Percentiles rank a stretch among this genome's conserved stretches.
Evolutionary conservation across 139 green algal species (phyloP).

Genomic region (Chlorella sp.): DNA sequence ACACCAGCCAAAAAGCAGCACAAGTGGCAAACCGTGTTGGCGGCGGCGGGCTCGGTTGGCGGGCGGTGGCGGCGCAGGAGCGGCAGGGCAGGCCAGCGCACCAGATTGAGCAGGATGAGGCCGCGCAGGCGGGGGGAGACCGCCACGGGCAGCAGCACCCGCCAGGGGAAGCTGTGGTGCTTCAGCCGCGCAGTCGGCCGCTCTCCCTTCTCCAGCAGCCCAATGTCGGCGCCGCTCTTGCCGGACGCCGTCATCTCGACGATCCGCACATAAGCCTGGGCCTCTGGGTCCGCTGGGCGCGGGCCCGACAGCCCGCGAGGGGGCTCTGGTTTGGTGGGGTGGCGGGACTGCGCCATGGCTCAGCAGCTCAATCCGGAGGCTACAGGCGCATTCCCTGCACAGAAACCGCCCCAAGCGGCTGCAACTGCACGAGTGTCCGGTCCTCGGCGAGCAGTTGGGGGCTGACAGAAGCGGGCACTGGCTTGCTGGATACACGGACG

Average conservation of each 20-base stretch:
- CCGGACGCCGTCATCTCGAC: slow-evolving; percentile 1
- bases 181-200: background rate
- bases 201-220: background rate
- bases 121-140: slow-evolving; percentile 37
- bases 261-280: background rate
- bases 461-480: background rate
- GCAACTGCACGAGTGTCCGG: no score
- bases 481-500: background rate
- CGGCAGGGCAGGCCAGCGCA: background rate
- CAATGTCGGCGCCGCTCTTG: background rate
- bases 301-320: no score
- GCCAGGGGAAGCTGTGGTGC: slow-evolving; percentile 22
- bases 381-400: background rate
- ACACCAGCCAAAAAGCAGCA: background rate
- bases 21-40: no score
- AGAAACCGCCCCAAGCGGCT: no score
- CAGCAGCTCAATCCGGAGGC: background rate
- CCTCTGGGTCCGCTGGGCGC: slow-evolving; percentile 3
- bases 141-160: background rate
- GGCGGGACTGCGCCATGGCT: background rate
- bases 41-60: background rate
- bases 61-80: no score
- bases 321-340: background rate
- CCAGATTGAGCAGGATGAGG: slow-evolving; percentile 53
- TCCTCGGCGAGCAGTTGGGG: background rate